These are phyloP conservation scores for Hawksworthiomyces lignivorus DNA, from an alignment of 2,329 filamentous ascomycete genomes.

Conservation along the genomic window DNA sequence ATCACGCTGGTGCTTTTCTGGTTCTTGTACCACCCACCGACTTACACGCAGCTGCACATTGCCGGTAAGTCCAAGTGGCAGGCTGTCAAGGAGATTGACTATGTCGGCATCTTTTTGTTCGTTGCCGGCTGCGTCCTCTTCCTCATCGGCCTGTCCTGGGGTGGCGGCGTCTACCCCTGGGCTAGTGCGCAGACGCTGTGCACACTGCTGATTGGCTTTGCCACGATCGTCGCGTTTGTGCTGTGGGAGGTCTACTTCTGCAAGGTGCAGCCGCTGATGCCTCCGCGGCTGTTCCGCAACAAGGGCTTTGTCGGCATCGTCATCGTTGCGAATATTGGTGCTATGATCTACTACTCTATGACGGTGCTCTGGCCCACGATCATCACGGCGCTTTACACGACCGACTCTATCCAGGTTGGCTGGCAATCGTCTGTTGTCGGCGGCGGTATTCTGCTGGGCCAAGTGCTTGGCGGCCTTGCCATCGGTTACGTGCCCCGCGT, in stretches of 20 bases:
- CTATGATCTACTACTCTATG: slow-evolving; percentile 37
- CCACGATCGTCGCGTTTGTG: slow-evolving; percentile 27
- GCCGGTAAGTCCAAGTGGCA: slow-evolving; percentile 27
- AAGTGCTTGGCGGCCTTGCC: slow-evolving; percentile 27
- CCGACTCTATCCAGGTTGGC: slow-evolving; percentile 29
- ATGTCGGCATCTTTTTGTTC: slow-evolving; percentile 35
- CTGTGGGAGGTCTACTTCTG: slow-evolving; percentile 30
- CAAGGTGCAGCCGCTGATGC: slow-evolving; percentile 32
- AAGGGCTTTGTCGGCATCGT: slow-evolving; percentile 32
- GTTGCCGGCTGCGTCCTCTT: slow-evolving; percentile 32
- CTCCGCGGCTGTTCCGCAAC: slow-evolving; percentile 34
- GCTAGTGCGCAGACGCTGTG: slow-evolving; percentile 28
- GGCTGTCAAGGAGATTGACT: slow-evolving; percentile 37
- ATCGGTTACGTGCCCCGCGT: slow-evolving; percentile 30
- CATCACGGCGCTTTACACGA: slow-evolving; percentile 33
- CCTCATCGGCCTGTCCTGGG: slow-evolving; percentile 36
- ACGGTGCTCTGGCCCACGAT: slow-evolving; percentile 37
- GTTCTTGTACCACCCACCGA: slow-evolving; percentile 40
- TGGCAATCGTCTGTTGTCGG: slow-evolving; percentile 34
- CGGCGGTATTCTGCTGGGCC: slow-evolving; percentile 33
- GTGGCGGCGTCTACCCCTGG: slow-evolving; percentile 35
- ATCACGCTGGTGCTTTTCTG: slow-evolving; percentile 31
- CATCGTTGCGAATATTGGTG: slow-evolving; percentile 30
- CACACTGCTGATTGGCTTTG: slow-evolving; percentile 30
- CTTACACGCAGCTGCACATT: slow-evolving; percentile 34